Percentiles rank a stretch among this genome's conserved stretches.
Evolutionary conservation across 495 filamentous ascomycete species (phyloP).

Genomic region (Podospora australis): DNA sequence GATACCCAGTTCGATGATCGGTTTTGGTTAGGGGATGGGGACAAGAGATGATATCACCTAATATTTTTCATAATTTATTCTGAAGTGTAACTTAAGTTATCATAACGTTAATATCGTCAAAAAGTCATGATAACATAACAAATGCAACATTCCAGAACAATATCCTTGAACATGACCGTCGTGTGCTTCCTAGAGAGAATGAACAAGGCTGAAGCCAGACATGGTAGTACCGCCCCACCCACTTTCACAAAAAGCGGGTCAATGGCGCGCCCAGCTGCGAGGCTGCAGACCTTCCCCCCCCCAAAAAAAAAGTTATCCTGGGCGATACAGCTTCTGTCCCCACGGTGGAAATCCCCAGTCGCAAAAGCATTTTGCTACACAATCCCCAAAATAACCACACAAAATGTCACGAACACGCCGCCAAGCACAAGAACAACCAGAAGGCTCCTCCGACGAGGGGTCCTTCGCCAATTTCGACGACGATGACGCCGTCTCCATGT

Average conservation of each 20-base stretch:
- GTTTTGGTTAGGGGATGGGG: background rate
- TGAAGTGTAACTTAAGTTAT: too few species aligned
- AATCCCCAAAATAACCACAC: background rate
- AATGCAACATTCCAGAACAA: too few species aligned
- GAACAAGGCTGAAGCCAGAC: slow-evolving; percentile 12
- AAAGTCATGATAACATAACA: too few species aligned
- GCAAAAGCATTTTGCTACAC: slow-evolving; percentile 2
- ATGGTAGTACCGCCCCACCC: background rate
- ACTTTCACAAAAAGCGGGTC: background rate
- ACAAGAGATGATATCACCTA: too few species aligned
- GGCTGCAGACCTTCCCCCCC: slow-evolving; percentile 12
- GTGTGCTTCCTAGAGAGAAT: background rate
- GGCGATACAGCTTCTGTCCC: slow-evolving; percentile 9
- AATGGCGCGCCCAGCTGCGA: slow-evolving; percentile 19
- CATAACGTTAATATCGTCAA: background rate
- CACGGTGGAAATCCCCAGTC: background rate
- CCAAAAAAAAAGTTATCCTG: slow-evolving; percentile 28
- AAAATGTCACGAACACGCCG: slow-evolving; percentile 14
- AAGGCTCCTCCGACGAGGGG: slow-evolving; percentile 22
- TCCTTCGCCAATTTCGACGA: slow-evolving; percentile 33
- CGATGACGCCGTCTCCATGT: slow-evolving; percentile 22
- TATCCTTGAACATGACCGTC: too few species aligned
- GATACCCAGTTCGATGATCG: background rate
- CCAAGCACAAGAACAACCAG: slow-evolving; percentile 13
- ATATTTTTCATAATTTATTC: background rate